These are phyloP conservation scores for Hypoxylon sp. DNA, from an alignment of 2,329 filamentous ascomycete genomes.

Conservation along the genomic window DNA sequence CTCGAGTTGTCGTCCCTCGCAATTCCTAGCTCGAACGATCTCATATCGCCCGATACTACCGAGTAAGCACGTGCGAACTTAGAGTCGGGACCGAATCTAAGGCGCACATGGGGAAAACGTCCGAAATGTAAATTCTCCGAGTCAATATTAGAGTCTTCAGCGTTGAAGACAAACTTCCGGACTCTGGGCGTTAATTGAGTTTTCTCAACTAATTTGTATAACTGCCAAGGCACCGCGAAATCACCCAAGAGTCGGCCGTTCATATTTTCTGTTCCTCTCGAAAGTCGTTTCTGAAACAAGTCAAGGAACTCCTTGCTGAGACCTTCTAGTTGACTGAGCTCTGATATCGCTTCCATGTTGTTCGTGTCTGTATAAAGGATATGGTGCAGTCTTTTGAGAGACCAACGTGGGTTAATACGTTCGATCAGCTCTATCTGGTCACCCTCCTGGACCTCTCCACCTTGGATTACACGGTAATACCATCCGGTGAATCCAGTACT, in stretches of 20 bases:
- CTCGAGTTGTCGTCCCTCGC: constrained; percentile 69
- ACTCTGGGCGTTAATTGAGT: constrained; percentile 65
- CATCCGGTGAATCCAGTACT: constrained; percentile 72
- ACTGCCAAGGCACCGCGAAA: constrained; percentile 58
- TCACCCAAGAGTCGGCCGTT: constrained; percentile 45
- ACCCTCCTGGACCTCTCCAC: constrained; percentile 68
- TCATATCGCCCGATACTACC: constrained; percentile 66
- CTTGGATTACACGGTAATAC: constrained; percentile 73
- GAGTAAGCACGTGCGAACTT: constrained; percentile 70
- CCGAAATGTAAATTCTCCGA: constrained; percentile 54
- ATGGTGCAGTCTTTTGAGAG: constrained; percentile 72
- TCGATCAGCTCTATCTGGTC: constrained; percentile 70
- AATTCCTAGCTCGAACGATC: constrained; percentile 71
- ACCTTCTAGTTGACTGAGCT: constrained; percentile 65
- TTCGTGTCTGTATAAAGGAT: constrained; percentile 69
- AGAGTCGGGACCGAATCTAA: constrained; percentile 70
- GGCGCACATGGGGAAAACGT: constrained; percentile 68
- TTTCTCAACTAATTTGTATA: constrained; percentile 66
- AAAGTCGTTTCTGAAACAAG: constrained; percentile 66
- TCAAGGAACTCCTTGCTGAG: constrained; percentile 63
- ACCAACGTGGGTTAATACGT: constrained; percentile 71
- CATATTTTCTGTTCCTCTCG: constrained; percentile 59
- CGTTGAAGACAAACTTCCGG: constrained; percentile 66
- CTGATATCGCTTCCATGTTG: constrained; percentile 65
- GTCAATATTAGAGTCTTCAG: constrained; percentile 56